These are phyloP conservation scores for Solanum rostratum DNA, from an alignment of 257 asterid species.

Conservation along the genomic window DNA sequence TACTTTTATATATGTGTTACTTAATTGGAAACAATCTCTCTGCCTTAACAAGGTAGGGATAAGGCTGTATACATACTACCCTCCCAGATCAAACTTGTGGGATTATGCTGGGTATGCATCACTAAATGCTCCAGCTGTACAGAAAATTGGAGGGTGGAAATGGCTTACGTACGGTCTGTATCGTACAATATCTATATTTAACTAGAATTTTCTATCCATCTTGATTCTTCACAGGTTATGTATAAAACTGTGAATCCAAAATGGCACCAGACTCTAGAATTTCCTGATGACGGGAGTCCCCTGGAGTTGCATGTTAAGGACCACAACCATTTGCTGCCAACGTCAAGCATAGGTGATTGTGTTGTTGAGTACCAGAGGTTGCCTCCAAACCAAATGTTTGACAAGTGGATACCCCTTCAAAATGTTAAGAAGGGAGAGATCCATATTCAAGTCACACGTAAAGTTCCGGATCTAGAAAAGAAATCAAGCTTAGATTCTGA, in stretches of 20 bases:
- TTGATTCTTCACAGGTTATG: slow-evolving; percentile 38
- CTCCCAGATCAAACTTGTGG: background rate
- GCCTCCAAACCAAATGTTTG: slow-evolving; percentile 84
- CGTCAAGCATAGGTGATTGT: slow-evolving; percentile 74
- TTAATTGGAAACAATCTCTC: background rate
- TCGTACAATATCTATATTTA: background rate
- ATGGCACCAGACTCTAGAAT: slow-evolving; percentile 94
- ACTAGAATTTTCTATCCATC: background rate
- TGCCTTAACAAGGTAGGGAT: background rate
- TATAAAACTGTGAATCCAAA: slow-evolving; percentile 65
- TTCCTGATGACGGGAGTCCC: slow-evolving; percentile 80
- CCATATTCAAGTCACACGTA: slow-evolving; percentile 72
- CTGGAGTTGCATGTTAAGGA: slow-evolving; percentile 78
- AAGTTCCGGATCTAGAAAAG: slow-evolving; percentile 61
- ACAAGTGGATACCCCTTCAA: slow-evolving; percentile 97
- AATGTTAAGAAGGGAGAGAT: slow-evolving; percentile 83
- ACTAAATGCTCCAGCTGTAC: background rate
- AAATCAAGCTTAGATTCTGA: slow-evolving; percentile 42
- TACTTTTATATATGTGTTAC: background rate
- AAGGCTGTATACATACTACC: background rate
- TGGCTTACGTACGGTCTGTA: background rate
- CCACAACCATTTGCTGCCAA: slow-evolving; percentile 71
- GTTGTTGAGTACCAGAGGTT: slow-evolving; percentile 75
- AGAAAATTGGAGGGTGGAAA: background rate
- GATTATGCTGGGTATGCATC: background rate